Conservation (phyloP, 2,329 filamentous ascomycete species). For the Escovopsis weberi region DNA sequence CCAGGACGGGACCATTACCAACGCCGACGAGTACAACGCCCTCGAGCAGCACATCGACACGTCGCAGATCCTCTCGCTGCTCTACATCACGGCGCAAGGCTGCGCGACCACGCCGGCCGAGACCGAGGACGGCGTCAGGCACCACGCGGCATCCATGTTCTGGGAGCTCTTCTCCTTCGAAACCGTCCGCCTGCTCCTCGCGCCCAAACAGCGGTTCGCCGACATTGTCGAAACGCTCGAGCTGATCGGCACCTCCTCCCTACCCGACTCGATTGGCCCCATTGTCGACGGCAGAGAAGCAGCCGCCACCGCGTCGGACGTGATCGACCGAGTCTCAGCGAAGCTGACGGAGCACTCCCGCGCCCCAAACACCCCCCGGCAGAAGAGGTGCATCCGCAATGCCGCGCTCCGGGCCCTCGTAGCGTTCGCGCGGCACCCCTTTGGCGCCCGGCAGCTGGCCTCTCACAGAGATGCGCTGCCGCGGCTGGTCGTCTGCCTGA, state of each 20-base stretch:
- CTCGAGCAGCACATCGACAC: constrained; percentile 46
- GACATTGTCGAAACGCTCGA: constrained; percentile 52
- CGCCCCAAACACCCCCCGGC: constrained; percentile 19
- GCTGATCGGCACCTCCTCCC: constrained; percentile 51
- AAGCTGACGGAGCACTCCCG: constrained; percentile 44
- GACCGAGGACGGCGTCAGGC: constrained; percentile 15
- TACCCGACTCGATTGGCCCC: constrained; percentile 51
- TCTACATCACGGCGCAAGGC: constrained; percentile 48
- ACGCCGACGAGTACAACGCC: constrained; percentile 21
- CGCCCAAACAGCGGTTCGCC: constrained; percentile 46
- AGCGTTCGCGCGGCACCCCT: constrained; percentile 46
- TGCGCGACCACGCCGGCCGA: constrained; percentile 31
- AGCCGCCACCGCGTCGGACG: constrained; percentile 26
- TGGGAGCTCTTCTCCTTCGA: constrained; percentile 56
- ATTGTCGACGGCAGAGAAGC: constrained; percentile 33
- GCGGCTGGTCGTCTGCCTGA: constrained; percentile 53
- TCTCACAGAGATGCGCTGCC: constrained; percentile 56
- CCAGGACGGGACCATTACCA: constrained; percentile 32
- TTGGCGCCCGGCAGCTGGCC: constrained; percentile 52
- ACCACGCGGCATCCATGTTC: constrained; percentile 30
- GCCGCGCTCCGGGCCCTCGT: constrained; percentile 38
- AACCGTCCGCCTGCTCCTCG: constrained; percentile 52
- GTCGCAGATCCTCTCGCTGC: constrained; percentile 45
- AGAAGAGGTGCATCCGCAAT: constrained; percentile 29
- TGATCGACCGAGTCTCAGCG: constrained; percentile 49